phyloP scores from a whole-genome alignment of 306 rosid species.

The Gynostemma pentaphyllum region DNA sequence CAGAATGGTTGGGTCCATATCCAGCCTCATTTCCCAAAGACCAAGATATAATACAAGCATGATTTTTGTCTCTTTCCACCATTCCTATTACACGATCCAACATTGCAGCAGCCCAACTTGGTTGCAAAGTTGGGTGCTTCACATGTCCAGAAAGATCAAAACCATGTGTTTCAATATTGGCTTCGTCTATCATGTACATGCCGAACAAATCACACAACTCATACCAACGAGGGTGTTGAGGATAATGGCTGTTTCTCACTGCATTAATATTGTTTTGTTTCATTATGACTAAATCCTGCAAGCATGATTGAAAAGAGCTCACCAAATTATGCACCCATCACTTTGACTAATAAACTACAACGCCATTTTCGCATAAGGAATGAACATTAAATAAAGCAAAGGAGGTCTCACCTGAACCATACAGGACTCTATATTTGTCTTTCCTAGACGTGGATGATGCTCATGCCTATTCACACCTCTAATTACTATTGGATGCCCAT shows the following conservation, averaged over 20 bases:
- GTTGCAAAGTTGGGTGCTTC: conserved; percentile 84
- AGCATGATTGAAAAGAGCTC: conserved; percentile 4
- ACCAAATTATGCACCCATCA: conserved; percentile 7
- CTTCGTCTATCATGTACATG: conserved; percentile 97
- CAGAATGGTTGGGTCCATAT: conserved; percentile 89
- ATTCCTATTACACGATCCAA: conserved; percentile 90
- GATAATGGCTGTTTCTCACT: conserved; percentile 97
- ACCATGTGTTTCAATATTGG: conserved; percentile 90
- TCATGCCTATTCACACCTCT: conserved; percentile 96
- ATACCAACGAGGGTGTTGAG: conserved; percentile 96
- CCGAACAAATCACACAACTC: conserved; percentile 91
- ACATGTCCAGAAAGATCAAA: conserved; percentile 54
- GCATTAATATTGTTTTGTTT: conserved; percentile 88
- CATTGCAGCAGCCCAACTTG: conserved; percentile 91
- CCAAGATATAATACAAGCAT: conserved; percentile 79
- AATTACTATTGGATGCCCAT: conserved; percentile 70
- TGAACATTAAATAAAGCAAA: background rate
- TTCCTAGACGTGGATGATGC: conserved; percentile 91
- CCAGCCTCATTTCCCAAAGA: conserved; percentile 93
- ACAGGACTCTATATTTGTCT: conserved; percentile 88
- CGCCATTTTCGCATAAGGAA: background rate
- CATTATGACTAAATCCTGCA: conserved; percentile 85
- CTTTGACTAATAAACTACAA: background rate
- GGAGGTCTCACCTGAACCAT: conserved; percentile 60
- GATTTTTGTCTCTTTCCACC: conserved; percentile 99